Percentiles rank a stretch among this genome's conserved stretches.
These are phyloP conservation scores for Eutypella sp. DNA, from an alignment of 2,329 filamentous ascomycete genomes.

Conservation along the genomic window DNA sequence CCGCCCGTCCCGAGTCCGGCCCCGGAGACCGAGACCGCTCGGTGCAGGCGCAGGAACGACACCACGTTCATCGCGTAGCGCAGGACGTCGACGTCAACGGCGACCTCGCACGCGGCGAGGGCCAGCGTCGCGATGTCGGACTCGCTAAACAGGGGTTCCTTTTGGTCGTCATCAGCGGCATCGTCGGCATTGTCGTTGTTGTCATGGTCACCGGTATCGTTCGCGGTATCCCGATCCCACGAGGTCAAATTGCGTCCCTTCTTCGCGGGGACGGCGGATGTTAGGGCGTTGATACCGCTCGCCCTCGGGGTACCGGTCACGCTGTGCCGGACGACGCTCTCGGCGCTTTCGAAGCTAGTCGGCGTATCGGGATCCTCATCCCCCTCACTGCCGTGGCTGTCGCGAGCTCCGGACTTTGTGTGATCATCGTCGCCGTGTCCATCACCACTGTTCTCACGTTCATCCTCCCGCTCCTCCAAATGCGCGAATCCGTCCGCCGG, in stretches of 20 bases:
- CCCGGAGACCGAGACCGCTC: slow-evolving; percentile 63
- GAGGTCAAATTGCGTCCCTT: slow-evolving; percentile 3
- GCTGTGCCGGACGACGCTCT: slow-evolving; percentile 37
- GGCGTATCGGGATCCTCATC: slow-evolving; percentile 4
- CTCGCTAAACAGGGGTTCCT: slow-evolving; percentile 24
- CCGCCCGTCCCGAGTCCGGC: slow-evolving; percentile 72
- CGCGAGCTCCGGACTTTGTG: background rate
- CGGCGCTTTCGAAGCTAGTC: slow-evolving; percentile 19
- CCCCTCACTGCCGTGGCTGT: slow-evolving; percentile 13
- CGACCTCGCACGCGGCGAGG: slow-evolving; percentile 52
- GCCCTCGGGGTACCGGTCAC: slow-evolving; percentile 3
- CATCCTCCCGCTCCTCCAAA: slow-evolving; percentile 55
- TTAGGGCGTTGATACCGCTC: background rate
- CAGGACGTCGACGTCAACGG: slow-evolving; percentile 69
- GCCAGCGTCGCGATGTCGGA: slow-evolving; percentile 55
- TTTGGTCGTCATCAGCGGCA: background rate
- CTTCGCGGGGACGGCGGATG: background rate
- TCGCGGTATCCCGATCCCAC: background rate
- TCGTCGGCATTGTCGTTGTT: slow-evolving; percentile 4
- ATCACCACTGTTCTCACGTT: slow-evolving; percentile 28
- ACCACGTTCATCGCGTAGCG: slow-evolving; percentile 86
- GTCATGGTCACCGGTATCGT: slow-evolving; percentile 1
- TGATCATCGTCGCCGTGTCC: slow-evolving; percentile 17
- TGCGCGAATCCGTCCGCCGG: slow-evolving; percentile 68
- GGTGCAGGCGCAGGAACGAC: slow-evolving; percentile 81